Conservation (phyloP, 495 filamentous ascomycete genomes). For the Penicillium malachiteum region DNA sequence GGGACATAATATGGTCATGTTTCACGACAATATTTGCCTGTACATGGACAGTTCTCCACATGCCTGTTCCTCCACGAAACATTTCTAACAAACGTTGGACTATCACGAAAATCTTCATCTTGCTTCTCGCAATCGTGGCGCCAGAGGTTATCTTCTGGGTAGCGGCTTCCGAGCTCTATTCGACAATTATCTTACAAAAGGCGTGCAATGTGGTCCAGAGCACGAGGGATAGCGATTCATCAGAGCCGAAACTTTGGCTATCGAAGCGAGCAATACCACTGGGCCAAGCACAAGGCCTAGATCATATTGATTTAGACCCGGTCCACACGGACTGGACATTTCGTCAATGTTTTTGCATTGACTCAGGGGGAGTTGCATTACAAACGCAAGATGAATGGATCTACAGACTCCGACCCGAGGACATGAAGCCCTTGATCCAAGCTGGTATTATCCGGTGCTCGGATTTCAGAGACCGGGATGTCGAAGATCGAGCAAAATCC, state of each 20-base stretch:
- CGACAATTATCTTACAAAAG: neutral
- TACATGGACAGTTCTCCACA: constrained; percentile 20
- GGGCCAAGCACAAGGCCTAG: neutral
- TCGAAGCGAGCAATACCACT: neutral
- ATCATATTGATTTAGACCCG: neutral
- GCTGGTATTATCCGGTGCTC: constrained; percentile 3
- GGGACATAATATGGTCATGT: constrained; percentile 22
- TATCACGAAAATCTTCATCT: neutral
- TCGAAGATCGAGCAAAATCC: constrained; percentile 15
- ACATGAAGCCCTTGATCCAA: constrained; percentile 10
- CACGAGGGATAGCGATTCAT: neutral
- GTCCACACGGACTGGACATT: neutral
- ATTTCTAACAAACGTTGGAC: neutral
- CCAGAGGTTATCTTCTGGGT: constrained; percentile 7
- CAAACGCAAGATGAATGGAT: constrained; percentile 11
- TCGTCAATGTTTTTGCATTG: constrained; percentile 9
- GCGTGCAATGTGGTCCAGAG: constrained; percentile 4
- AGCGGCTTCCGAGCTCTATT: constrained; percentile 3
- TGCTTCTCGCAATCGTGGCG: constrained; percentile 7
- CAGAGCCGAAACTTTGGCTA: neutral
- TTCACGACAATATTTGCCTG: constrained; percentile 21
- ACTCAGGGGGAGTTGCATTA: constrained; percentile 5
- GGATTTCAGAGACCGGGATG: constrained; percentile 8
- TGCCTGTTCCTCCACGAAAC: constrained; percentile 2
- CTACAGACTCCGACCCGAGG: constrained; percentile 6